Evolutionary conservation across 371 early-diverging fungal species (phyloP).

Genomic region (Lichtheimia ramosa): DNA sequence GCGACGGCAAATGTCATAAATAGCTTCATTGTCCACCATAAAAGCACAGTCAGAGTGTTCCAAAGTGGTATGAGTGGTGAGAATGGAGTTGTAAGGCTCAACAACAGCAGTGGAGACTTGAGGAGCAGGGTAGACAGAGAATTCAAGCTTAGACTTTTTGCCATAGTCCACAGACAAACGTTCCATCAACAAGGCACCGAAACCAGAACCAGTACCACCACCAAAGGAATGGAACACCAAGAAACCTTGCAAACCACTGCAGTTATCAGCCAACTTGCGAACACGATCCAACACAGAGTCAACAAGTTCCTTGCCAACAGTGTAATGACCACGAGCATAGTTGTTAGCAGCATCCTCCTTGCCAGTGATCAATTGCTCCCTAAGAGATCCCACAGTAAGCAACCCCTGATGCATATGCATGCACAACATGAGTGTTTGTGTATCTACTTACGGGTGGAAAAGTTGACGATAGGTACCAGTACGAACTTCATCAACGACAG

Average conservation of each 20-base stretch:
- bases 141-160: constrained; percentile 98
- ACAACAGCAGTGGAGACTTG: constrained; percentile 97
- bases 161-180: constrained; percentile 95
- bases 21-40: constrained; percentile 91
- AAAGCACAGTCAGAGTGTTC: constrained; percentile 95
- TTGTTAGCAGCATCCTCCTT: constrained; percentile 99
- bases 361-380: constrained; percentile 95
- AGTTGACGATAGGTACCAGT: constrained; percentile 95
- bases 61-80: constrained; percentile 93
- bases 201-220: constrained; percentile 99
- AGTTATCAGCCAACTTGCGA: constrained; percentile 97
- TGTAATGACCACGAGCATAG: constrained; percentile 99
- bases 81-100: constrained; percentile 98
- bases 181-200: constrained; percentile 97
- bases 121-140: constrained; percentile 98
- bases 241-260: constrained; percentile 97
- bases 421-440: constrained; percentile 46
- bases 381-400: neutral
- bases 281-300: constrained; percentile 97
- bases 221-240: constrained; percentile 99
- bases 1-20: constrained; percentile 98
- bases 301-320: constrained; percentile 98
- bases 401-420: neutral
- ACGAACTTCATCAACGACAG: constrained; percentile 97
- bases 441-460: constrained; percentile 95